Evolutionary conservation across 805 yeast genomes (phyloP).

Genomic region (Candida lessepsii): DNA sequence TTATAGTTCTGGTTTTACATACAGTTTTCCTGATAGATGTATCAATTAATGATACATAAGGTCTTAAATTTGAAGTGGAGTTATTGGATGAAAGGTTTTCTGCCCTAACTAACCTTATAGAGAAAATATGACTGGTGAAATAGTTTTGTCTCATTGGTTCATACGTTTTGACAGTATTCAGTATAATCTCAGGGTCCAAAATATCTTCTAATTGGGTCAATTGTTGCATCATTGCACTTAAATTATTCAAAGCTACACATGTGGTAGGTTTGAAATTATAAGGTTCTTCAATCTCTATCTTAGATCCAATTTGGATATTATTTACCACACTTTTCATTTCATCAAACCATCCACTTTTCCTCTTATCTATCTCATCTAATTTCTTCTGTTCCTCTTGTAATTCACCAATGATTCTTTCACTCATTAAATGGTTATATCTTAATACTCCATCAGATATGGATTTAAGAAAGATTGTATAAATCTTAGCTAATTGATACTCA

Average conservation of each 20-base stretch:
- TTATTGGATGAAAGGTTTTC: conserved; percentile 45
- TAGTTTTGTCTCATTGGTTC: conserved; percentile 32
- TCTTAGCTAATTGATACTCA: conserved; percentile 57
- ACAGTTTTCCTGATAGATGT: conserved; percentile 51
- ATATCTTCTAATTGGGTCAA: conserved; percentile 52
- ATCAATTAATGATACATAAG: conserved; percentile 65
- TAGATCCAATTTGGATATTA: conserved; percentile 37
- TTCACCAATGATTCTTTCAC: conserved; percentile 42
- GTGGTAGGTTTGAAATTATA: conserved; percentile 58
- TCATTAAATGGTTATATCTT: conserved; percentile 43
- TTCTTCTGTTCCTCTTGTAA: conserved; percentile 30
- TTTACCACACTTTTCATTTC: conserved; percentile 53
- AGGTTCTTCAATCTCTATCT: conserved; percentile 42
- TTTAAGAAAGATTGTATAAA: conserved; percentile 60
- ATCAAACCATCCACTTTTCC: conserved; percentile 44
- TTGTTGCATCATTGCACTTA: conserved; percentile 51
- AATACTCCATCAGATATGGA: conserved; percentile 62
- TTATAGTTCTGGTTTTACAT: conserved; percentile 67
- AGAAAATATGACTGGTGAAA: conserved; percentile 53
- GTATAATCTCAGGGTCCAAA: conserved; percentile 57
- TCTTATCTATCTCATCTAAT: conserved; percentile 19
- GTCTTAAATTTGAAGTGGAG: conserved; percentile 42
- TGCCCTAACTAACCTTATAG: conserved; percentile 61
- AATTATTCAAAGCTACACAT: conserved; percentile 74
- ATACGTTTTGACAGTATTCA: conserved; percentile 36